A percentile compares a stretch with the other conserved stretches of the same genome.
Evolutionary conservation across 1,284 basidiomycete genomes (phyloP).

Genomic region (Sphaerobolus stellatus): DNA sequence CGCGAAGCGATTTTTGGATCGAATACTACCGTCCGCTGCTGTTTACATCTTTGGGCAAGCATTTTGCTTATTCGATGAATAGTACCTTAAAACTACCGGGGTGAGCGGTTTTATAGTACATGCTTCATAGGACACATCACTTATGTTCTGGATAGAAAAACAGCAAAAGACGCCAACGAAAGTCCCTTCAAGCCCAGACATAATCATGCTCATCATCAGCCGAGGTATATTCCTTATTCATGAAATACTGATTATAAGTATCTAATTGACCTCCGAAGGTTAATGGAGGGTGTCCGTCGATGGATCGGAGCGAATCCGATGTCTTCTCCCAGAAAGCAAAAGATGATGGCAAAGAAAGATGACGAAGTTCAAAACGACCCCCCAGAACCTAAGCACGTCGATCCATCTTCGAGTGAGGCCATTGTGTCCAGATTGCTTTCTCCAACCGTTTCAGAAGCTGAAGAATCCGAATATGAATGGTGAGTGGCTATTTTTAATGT

Average conservation of each 20-base stretch:
- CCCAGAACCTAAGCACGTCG: conserved; percentile 33
- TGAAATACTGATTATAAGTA: not conserved
- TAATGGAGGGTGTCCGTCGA: conserved; percentile 70
- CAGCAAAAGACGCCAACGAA: conserved; percentile 59
- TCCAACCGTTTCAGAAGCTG: conserved; percentile 63
- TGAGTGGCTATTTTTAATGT: conserved; percentile 32
- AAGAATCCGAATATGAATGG: conserved; percentile 80
- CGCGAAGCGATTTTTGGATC: conserved; percentile 75
- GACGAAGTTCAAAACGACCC: conserved; percentile 27
- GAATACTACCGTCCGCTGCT: conserved; percentile 89
- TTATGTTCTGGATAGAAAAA: conserved; percentile 58
- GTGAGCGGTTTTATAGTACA: conserved; percentile 38
- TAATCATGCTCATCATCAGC: conserved; percentile 6
- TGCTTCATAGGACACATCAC: conserved; percentile 4
- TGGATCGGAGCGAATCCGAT: conserved; percentile 62
- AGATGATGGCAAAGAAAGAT: conserved; percentile 34
- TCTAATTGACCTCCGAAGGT: conserved; percentile 38
- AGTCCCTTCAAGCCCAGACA: conserved; percentile 67
- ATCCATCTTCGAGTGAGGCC: conserved; percentile 61
- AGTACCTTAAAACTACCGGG: conserved; percentile 80
- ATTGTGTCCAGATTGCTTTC: conserved; percentile 63
- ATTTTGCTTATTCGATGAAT: conserved; percentile 86
- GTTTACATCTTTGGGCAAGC: conserved; percentile 79
- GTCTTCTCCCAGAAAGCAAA: conserved; percentile 42
- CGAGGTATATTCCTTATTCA: conserved; percentile 8